phyloP scores from a whole-genome alignment of 2,329 filamentous ascomycete species.

The Penicillium sp. region DNA sequence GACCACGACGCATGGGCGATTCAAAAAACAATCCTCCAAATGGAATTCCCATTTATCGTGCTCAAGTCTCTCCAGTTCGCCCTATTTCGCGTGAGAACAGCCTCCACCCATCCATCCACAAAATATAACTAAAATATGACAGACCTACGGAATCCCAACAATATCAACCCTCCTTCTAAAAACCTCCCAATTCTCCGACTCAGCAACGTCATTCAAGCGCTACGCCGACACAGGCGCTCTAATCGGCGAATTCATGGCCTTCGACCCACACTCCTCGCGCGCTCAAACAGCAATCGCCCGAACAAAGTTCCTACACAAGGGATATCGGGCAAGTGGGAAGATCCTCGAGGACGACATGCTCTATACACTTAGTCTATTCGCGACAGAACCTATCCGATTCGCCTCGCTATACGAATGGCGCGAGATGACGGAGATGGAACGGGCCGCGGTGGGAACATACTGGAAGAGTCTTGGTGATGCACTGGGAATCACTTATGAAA shows the following conservation, averaged over 20 bases:
- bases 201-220: constrained; percentile 54
- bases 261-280: constrained; percentile 50
- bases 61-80: constrained; percentile 61
- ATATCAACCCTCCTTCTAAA: constrained; percentile 56
- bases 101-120: background rate
- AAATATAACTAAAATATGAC: background rate
- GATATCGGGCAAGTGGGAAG: constrained; percentile 60
- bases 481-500: constrained; percentile 63
- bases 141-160: constrained; percentile 61
- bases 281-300: constrained; percentile 60
- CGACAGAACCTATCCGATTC: constrained; percentile 68
- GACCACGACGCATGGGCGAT: constrained; percentile 58
- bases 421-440: constrained; percentile 66
- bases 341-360: constrained; percentile 67
- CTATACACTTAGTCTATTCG: constrained; percentile 68
- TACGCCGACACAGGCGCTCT: constrained; percentile 58
- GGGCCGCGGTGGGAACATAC: constrained; percentile 67
- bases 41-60: constrained; percentile 60
- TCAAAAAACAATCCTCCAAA: constrained; percentile 47
- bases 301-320: constrained; percentile 66
- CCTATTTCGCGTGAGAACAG: constrained; percentile 54
- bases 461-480: constrained; percentile 74
- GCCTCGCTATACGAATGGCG: constrained; percentile 72
- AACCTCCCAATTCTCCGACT: constrained; percentile 54
- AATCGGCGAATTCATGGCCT: constrained; percentile 53